Percentiles rank a stretch among this genome's conserved stretches.
Conservation (phyloP, 2,329 filamentous ascomycete species). For the Phialemoniopsis sp. region DNA sequence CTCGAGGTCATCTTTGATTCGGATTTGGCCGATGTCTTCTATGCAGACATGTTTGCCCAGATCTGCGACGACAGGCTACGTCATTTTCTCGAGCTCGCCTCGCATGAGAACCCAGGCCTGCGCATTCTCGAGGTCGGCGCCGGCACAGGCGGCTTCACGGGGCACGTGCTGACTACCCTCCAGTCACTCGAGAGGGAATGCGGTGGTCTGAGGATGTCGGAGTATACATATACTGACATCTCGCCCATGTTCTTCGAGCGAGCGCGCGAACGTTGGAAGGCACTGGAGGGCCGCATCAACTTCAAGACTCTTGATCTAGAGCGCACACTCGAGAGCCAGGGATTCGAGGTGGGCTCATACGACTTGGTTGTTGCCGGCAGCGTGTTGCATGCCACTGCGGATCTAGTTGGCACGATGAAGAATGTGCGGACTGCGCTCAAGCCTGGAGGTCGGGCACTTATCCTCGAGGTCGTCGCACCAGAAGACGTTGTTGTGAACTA, state of each 20-base stretch:
- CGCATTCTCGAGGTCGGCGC: constrained; percentile 30
- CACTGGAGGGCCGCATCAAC: constrained; percentile 15
- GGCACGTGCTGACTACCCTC: constrained; percentile 14
- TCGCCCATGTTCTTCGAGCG: constrained; percentile 20
- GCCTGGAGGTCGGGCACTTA: constrained; percentile 33
- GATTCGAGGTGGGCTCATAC: constrained; percentile 23
- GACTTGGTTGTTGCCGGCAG: constrained; percentile 32
- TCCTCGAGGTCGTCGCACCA: constrained; percentile 11
- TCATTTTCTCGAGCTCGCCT: not conserved
- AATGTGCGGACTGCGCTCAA: constrained; percentile 27
- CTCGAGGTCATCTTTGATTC: constrained; percentile 29
- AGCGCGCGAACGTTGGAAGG: constrained; percentile 19
- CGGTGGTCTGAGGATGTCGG: constrained; percentile 7
- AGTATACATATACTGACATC: constrained; percentile 14
- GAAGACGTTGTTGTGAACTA: not conserved
- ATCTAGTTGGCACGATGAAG: constrained; percentile 19
- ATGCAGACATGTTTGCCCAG: constrained; percentile 22
- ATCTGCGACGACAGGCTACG: constrained; percentile 15
- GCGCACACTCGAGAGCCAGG: constrained; percentile 22
- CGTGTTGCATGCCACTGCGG: constrained; percentile 28
- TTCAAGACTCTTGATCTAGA: constrained; percentile 27
- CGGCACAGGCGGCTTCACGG: constrained; percentile 26
- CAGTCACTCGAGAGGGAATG: constrained; percentile 1
- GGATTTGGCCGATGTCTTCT: constrained; percentile 26
- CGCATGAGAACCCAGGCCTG: constrained; percentile 23